Conservation (phyloP, 345 rosid genomes). For the Physaria fendleri region DNA sequence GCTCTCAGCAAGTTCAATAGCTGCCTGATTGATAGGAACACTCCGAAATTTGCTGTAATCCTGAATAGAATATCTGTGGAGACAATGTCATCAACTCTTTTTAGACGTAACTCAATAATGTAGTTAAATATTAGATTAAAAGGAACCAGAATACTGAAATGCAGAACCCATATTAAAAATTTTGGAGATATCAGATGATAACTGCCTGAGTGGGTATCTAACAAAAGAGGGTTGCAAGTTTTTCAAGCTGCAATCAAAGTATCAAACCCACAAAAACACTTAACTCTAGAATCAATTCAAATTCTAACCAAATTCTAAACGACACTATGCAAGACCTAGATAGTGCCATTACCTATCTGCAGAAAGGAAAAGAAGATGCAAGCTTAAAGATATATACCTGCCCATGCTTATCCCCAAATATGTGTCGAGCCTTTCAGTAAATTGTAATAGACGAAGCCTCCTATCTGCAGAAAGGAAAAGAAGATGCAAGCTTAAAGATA, state of each 20-base stretch:
- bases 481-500: neutral
- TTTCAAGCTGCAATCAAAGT: neutral
- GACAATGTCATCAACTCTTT: conserved; percentile 44
- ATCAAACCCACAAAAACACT: neutral
- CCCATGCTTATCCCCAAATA: conserved; percentile 97
- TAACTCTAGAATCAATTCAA: conserved; percentile 3
- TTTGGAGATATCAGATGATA: neutral
- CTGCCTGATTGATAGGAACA: conserved; percentile 61
- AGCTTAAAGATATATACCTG: conserved; percentile 46
- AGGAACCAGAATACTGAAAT: neutral
- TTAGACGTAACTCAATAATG: conserved; percentile 28
- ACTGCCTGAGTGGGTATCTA: neutral
- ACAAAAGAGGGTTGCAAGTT: neutral
- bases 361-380: conserved; percentile 9
- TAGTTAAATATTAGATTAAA: neutral
- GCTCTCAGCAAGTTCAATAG: conserved; percentile 70
- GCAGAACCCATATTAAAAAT: conserved; percentile 11
- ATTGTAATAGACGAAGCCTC: conserved; percentile 86
- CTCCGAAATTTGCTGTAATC: conserved; percentile 76
- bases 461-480: conserved; percentile 4
- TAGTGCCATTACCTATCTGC: neutral
- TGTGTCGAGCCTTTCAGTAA: conserved; percentile 80
- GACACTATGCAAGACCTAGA: conserved; percentile 14
- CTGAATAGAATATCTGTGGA: conserved; percentile 78
- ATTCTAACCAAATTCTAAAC: neutral